Evolutionary conservation across 129 eudicot species (phyloP), one percentile per base, ranked within the genome.

Genomic region (Flaveria sonorensis): DNA sequence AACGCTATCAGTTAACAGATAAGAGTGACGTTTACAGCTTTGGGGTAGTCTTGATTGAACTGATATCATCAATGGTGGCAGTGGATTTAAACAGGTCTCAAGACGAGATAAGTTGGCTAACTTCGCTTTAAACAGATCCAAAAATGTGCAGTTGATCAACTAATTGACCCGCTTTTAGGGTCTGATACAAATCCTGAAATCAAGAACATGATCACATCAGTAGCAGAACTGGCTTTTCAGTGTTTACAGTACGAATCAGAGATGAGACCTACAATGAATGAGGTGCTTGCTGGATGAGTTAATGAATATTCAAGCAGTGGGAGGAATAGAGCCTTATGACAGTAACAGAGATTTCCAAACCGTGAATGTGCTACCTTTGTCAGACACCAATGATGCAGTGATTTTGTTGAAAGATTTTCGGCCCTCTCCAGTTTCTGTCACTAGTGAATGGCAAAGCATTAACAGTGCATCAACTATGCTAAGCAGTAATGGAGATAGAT

Each of bases 1-100:
- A 87, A 74, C 81, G 89, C 36, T 88, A 90, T 78, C 96, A 90
- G 28, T 79, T 93, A 4, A 90, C 97, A 0, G 88, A 86, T n/a
- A 93, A 87, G 74, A 90, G 97, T 52, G 98, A 93, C 46, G 98
- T 93, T 45, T 93, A 90, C 63, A 93, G 98, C 87, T 90, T 93
- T 53, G 98, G 98, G 14, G 97, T 93, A 3, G 97, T 93, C 4
- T 83, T 93, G 15, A 52, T 93, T 70, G 98, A 93, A 79, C 92
- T 93, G 13, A 84, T 93, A 39, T 87, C 97, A 9, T 88, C 98
- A 1, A 84, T 90, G 92, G 89, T 93, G 10, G 98, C 96, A 2
- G 92, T 90, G 7, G 97, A 93, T 79, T 88, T 90, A 18, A 85
- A 59, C 11, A 83, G 96, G 81, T 81, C 81, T 65, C 77, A 81